Base-by-base conservation (phyloP, 306 rosid genomes). In the Rosa rugosa region DNA sequence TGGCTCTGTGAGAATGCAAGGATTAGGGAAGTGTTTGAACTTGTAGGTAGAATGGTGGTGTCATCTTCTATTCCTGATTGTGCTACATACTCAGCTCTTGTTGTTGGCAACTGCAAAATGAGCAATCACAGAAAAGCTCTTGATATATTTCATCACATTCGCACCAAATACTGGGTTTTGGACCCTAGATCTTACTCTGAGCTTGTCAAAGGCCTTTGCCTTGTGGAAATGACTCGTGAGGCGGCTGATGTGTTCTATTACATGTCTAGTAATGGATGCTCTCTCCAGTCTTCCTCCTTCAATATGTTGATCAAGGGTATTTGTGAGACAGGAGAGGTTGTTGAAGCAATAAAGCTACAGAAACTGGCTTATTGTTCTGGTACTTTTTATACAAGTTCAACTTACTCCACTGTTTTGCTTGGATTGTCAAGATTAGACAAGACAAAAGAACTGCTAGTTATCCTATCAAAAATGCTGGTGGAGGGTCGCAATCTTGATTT, bases 1-100 rank as follows among this genome's bases (percentile, higher is more conserved):
- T 85, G 90, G 85, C 85, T 89, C 36, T 88, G 92, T 23, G 90
- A 92, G 85, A 88, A 85, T 71, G 87, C 82, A 70, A 87, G 80
- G 77, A 85, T 72, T 22, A 75, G 82, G 85, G 90, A 82, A 46
- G 97, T 88, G 70, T 75, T 68, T 66, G 84, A 72, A 84, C 84
- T 92, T 84, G 90, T 95, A 1, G 89, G 91, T 59, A 91, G 89
- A 83, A 92, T 92, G 98, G 84, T 90, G 65, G 80, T 81, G 36
- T 85, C 76, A 47, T 85, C 87, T 34, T 76, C 79, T 85, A 68
- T 75, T 77, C 96, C 79, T 56, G 91, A 91, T 23, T 49, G 65
- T 77, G 80, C 77, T 47, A 91, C 98, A 4, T 90, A 91, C 82
- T 89, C 92, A 5, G 91, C 97, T 81, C 88, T 95, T 64, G 79